These are phyloP conservation scores for Phytopythium aichiense DNA, from an alignment of 352 stramenopile species.

Conservation along the genomic window DNA sequence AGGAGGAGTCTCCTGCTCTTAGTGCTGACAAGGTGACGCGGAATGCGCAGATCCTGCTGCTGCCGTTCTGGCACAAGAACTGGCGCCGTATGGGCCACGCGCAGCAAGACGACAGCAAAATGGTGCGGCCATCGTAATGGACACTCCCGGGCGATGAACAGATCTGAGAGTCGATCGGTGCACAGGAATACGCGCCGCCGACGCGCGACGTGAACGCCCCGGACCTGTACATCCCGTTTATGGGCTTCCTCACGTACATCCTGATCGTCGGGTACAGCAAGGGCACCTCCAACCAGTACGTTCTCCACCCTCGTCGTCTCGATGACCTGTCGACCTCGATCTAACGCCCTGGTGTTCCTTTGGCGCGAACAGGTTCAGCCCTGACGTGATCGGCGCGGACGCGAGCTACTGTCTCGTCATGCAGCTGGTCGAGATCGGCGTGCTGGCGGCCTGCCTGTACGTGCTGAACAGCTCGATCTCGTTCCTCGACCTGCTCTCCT, in stretches of 20 bases:
- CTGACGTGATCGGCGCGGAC: conserved; percentile 94
- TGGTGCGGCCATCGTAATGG: conserved; percentile 17
- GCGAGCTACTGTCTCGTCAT: conserved; percentile 90
- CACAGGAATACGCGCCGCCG: conserved; percentile 83
- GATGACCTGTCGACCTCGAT: neutral
- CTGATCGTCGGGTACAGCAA: conserved; percentile 96
- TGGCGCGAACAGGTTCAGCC: conserved; percentile 87
- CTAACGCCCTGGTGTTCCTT: neutral
- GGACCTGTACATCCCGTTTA: conserved; percentile 98
- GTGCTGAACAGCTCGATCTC: conserved; percentile 90
- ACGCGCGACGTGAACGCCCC: conserved; percentile 95
- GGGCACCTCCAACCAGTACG: conserved; percentile 88
- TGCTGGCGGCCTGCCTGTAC: conserved; percentile 94
- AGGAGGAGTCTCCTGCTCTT: neutral
- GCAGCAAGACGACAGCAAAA: conserved; percentile 62
- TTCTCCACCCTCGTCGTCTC: conserved; percentile 7
- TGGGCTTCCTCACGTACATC: conserved; percentile 99
- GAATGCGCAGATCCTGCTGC: conserved; percentile 58
- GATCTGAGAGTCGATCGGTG: neutral
- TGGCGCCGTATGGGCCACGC: conserved; percentile 72
- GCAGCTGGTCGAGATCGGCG: conserved; percentile 90
- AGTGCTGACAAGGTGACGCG: neutral
- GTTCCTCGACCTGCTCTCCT: conserved; percentile 95
- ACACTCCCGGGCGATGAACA: neutral
- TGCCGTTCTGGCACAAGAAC: conserved; percentile 86